Evolutionary conservation across 192 early-diverging fungal genomes (phyloP).

Genomic region (Umbelopsis sp.): DNA sequence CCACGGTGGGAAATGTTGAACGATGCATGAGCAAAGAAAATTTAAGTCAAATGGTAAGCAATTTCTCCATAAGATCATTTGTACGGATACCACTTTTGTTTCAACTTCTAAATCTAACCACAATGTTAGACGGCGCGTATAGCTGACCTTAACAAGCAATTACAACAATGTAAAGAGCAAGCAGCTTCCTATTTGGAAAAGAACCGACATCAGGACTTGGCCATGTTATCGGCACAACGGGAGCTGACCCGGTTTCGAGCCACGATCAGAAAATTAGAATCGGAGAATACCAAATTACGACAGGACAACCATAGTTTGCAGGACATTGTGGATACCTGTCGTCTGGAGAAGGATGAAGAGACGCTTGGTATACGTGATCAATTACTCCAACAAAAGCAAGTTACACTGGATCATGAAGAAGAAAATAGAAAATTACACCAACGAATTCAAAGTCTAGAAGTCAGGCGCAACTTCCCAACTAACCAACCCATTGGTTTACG

Average conservation of each 20-base stretch:
- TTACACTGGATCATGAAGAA: not conserved
- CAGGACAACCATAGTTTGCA: not conserved
- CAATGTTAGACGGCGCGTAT: conserved; percentile 17
- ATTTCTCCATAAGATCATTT: no score
- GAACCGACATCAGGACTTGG: conserved; percentile 26
- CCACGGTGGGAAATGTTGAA: conserved; percentile 25
- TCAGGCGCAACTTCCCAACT: not conserved
- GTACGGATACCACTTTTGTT: not conserved
- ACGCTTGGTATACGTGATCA: not conserved
- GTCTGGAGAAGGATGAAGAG: not conserved
- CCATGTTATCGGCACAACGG: conserved; percentile 30
- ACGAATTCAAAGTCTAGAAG: not conserved
- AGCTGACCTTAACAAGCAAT: conserved; percentile 3
- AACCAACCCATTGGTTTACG: not conserved
- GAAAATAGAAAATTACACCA: conserved; percentile 8
- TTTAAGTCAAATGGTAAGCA: conserved; percentile 25
- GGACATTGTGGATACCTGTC: not conserved
- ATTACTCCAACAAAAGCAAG: not conserved
- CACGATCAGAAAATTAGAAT: conserved; percentile 13
- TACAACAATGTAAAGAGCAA: conserved; percentile 19
- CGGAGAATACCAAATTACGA: not conserved
- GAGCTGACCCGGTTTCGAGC: conserved; percentile 6
- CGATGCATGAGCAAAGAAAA: conserved; percentile 22
- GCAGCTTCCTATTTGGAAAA: conserved; percentile 26
- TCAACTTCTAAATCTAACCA: not conserved